Base-by-base conservation (phyloP, 257 asterid species). In the Solanum acaule region DNA sequence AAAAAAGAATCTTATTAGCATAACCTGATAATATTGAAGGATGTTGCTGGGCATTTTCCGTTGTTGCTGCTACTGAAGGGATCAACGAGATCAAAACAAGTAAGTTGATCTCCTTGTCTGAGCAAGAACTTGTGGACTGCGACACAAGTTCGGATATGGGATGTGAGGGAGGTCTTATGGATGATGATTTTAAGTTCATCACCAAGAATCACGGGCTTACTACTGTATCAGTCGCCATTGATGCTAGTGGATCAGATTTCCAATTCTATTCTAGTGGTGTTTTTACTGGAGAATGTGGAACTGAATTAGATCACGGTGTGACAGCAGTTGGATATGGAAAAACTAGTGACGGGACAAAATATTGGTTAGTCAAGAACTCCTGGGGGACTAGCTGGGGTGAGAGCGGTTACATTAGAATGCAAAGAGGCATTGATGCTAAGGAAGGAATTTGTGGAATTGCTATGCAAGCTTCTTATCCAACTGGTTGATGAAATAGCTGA, bases 11-110 rank as follows among this genome's bases (percentile, higher is more conserved):
- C 78, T 63, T 59, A 37, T n/a, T 23, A 44, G 15, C 4, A 7
- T 25, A 68, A 49, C 5, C 15, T 14, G 61, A 88, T 37, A n/a
- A 33, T n/a, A n/a, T n/a, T 61, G 35, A 12, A 82, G 90, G 88
- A 38, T 73, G 88, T 42, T 88, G 90, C 29, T 88, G 90, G 90
- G 90, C 90, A 63, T 88, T 88, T 79, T 85, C 88, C 0, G 83
- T 87, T 5, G 88, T 88, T 16, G 90, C 90, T 49, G 88, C 90
- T 18, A 67, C 72, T 8, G 90, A 88, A 27, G 90, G 90, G 13
- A 88, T 88, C 11, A 44, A 72, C 23, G 23, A 88, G 86, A 76
- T 88, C 59, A 29, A 71, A 42, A 85, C 49, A 0, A 86, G 86
- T 2, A 76, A 85, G 71, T 52, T 88, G 25, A 61, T 61, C 25